Evolutionary conservation across 805 yeast genomes (phyloP).

Genomic region (Cyberlindnera mississippiensis): DNA sequence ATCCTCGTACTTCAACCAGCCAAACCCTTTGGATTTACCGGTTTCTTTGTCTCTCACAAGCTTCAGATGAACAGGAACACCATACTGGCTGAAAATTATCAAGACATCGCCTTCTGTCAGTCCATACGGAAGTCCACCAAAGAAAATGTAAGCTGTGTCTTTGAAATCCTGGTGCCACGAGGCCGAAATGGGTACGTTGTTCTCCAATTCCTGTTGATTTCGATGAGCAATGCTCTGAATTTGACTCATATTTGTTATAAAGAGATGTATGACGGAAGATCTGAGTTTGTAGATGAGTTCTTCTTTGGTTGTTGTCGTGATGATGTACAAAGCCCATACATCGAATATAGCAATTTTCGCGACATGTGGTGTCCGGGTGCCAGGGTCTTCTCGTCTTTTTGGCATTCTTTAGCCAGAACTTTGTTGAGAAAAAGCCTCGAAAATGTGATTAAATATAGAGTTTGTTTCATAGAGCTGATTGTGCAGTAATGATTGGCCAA

Average conservation of each 20-base stretch:
- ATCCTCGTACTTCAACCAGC: conserved; percentile 78
- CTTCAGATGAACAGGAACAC: conserved; percentile 74
- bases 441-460: too few species aligned
- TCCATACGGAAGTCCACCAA: conserved; percentile 66
- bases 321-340: too few species aligned
- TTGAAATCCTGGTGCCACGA: conserved; percentile 90
- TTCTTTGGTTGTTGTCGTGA: too few species aligned
- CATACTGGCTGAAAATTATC: conserved; percentile 82
- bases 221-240: conserved; percentile 42
- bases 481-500: too few species aligned
- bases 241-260: conserved; percentile 14
- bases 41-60: conserved; percentile 62
- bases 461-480: too few species aligned
- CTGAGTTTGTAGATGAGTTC: too few species aligned
- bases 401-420: too few species aligned
- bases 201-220: conserved; percentile 64
- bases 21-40: conserved; percentile 71
- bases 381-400: too few species aligned
- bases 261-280: too few species aligned
- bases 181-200: conserved; percentile 51
- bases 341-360: too few species aligned
- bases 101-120: conserved; percentile 74
- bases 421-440: too few species aligned
- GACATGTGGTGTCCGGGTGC: too few species aligned
- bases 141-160: conserved; percentile 70